Evolutionary conservation across 2,329 filamentous ascomycete genomes (phyloP), one percentile per base, ranked within the genome.

Genomic region (Saccharata proteae): DNA sequence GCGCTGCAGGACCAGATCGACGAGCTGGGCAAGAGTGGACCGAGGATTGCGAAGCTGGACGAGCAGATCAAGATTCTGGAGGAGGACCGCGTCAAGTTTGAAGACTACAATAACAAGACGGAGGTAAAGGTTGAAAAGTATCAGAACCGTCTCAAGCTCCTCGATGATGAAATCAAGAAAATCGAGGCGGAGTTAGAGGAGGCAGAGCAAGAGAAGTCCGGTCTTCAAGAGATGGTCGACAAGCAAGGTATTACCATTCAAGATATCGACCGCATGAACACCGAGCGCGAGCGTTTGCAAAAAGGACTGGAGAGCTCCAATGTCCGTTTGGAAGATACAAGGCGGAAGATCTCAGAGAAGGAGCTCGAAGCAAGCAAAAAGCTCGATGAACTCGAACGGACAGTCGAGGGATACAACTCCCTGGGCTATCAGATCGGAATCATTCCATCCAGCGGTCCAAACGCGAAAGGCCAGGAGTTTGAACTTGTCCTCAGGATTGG

Each of bases 231-330:
- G 37, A 77, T 80, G 17, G 85, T 98, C 16, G 90, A 96, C 55
- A 77, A 80, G 44, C 84, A 93, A 51, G 90, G 90, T 3, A 86
- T 98, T 52, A 92, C 85, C 47, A 92, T 94, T 59, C 81, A 90
- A 59, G 90, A 98, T 69, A 96, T 98, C 51, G 90, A 98, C 67
- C 84, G 90, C 55, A 94, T 98, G 88, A 93, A 85, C 44, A 78
- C 82, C 20, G 90, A 98, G 55, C 77, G 86, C 32, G 90, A 98
- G 48, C 77, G 90, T 27, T 69, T 98, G n/a, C 83, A 93, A 42
- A 86, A 80, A 46, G 81, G 78, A 24, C 78, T 93, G 26, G 84
- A 93, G 45, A 71, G 77, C 2, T 80, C 83, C 0, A 68, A 74
- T 5, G 67, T 72, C 33, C 71, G 83, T 31, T 65, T 94, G 0